Base-by-base conservation (phyloP, 2,329 filamentous ascomycete species). In the Ophiosphaerella narmari region DNA sequence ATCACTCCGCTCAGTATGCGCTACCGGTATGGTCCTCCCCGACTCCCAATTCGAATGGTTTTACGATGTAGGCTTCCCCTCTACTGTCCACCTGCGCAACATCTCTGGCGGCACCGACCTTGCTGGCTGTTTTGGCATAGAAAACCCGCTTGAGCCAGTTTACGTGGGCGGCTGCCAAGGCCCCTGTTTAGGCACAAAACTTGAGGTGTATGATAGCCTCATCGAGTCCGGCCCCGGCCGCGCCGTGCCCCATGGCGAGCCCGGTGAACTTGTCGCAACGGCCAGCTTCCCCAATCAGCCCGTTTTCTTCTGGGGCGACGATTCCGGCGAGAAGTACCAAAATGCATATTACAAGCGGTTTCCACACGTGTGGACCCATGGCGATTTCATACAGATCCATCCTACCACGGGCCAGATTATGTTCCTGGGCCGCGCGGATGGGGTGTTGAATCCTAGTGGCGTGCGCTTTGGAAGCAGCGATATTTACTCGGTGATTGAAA, bases 11-110 rank as follows among this genome's bases (percentile, higher is more conserved):
- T 71, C 78, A 3, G 88, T 93, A 26, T 85, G 80, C 0, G 87
- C 83, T 44, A 95, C 90, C 0, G 90, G 90, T 3, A 93, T 93
- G 89, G 89, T 94, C 0, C 79, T 94, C 2, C 84, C 88, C 0
- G 85, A 91, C 41, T 82, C 87, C 34, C 77, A 90, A 31, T 93
- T 91, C 65, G 86, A 91, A 66, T 95, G 90, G 90, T 85, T 87
- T 71, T 86, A 92, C 67, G 86, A 90, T 58, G 74, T 78, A 7
- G 89, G 80, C 0, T 95, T 95, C 67, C 87, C 89, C 0, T 54
- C 77, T 0, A 75, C 78, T 39, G 82, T 86, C 0, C 89, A 91
- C 21, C 77, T 95, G 2, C 80, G 76, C 24, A 93, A 92, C 66
- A 86, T 92, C 33, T 87, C 86, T 1, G 89, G 89, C 4, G 89